phyloP scores from a whole-genome alignment of 1,284 basidiomycete genomes.

The Tylopilus sp. region DNA sequence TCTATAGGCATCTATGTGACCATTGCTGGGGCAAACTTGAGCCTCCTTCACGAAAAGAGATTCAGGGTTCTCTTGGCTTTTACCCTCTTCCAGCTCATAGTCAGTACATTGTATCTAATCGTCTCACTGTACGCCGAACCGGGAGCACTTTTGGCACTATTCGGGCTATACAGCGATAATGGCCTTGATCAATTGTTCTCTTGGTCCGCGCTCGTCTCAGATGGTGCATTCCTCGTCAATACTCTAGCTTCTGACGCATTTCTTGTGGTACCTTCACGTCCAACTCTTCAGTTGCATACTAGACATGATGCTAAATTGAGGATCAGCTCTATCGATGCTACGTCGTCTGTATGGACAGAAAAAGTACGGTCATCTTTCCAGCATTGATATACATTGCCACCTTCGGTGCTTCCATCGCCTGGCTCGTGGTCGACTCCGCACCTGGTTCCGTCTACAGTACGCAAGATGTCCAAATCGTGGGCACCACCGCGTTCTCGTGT shows the following conservation, averaged over 20 bases:
- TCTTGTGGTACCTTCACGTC: slow-evolving; percentile 20
- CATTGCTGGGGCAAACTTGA: slow-evolving; percentile 24
- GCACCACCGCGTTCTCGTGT: slow-evolving; percentile 25
- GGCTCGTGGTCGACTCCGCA: slow-evolving; percentile 16
- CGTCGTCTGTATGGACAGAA: slow-evolving; percentile 27
- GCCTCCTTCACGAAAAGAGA: slow-evolving; percentile 26
- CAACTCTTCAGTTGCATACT: slow-evolving; percentile 38
- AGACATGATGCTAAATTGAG: not conserved
- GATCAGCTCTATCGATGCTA: slow-evolving; percentile 39
- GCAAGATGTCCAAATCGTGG: slow-evolving; percentile 23
- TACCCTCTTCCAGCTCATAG: slow-evolving; percentile 21
- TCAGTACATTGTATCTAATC: slow-evolving; percentile 34
- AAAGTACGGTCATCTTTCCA: slow-evolving; percentile 2
- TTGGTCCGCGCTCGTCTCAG: slow-evolving; percentile 26
- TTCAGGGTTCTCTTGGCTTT: slow-evolving; percentile 28
- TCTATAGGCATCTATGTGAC: slow-evolving; percentile 30
- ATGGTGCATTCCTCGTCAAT: slow-evolving; percentile 32
- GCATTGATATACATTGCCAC: slow-evolving; percentile 27
- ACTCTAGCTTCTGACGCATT: not conserved
- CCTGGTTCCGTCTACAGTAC: slow-evolving; percentile 25
- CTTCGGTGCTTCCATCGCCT: slow-evolving; percentile 28
- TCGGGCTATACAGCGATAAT: slow-evolving; percentile 18
- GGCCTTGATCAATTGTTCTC: slow-evolving; percentile 19
- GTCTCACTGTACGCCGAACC: slow-evolving; percentile 28
- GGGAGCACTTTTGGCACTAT: slow-evolving; percentile 20